Evolutionary conservation across 2,329 filamentous ascomycete species (phyloP).

Genomic region (Ascochyta koolunga): DNA sequence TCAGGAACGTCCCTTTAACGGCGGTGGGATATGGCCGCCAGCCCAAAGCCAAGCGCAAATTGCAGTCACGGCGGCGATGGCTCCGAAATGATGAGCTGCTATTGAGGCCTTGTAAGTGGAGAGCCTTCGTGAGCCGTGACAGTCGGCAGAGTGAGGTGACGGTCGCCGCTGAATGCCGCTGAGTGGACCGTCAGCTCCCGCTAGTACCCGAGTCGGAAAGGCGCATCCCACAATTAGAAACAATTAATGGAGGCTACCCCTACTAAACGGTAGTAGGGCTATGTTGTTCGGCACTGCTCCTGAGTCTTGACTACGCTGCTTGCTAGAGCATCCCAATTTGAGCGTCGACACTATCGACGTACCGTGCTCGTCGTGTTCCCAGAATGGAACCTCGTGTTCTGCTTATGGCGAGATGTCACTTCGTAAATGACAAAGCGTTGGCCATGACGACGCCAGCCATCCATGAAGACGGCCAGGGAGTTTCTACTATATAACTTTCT

Average conservation of each 20-base stretch:
- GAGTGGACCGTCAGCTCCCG: background rate
- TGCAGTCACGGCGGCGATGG: constrained; percentile 11
- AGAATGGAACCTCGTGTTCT: constrained; percentile 32
- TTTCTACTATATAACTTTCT: constrained; percentile 37
- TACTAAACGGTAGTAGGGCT: constrained; percentile 26
- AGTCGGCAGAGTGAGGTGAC: constrained; percentile 20
- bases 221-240: constrained; percentile 21
- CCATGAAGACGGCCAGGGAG: constrained; percentile 18
- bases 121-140: constrained; percentile 18
- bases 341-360: constrained; percentile 39
- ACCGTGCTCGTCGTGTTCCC: constrained; percentile 45
- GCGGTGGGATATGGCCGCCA: background rate
- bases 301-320: constrained; percentile 21
- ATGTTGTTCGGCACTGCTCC: constrained; percentile 18
- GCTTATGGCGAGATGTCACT: constrained; percentile 33
- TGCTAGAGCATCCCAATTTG: constrained; percentile 24
- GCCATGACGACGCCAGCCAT: constrained; percentile 34
- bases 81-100: constrained; percentile 19
- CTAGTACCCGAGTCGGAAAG: constrained; percentile 13
- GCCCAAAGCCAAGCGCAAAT: constrained; percentile 7
- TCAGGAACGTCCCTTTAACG: constrained; percentile 13
- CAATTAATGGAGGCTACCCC: constrained; percentile 6
- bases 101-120: constrained; percentile 15
- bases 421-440: constrained; percentile 32
- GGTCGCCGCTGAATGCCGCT: constrained; percentile 2